Percentiles rank a stretch among this genome's conserved stretches.
Evolutionary conservation across 2,329 filamentous ascomycete species (phyloP).

Genomic region (Xylaria sp.): DNA sequence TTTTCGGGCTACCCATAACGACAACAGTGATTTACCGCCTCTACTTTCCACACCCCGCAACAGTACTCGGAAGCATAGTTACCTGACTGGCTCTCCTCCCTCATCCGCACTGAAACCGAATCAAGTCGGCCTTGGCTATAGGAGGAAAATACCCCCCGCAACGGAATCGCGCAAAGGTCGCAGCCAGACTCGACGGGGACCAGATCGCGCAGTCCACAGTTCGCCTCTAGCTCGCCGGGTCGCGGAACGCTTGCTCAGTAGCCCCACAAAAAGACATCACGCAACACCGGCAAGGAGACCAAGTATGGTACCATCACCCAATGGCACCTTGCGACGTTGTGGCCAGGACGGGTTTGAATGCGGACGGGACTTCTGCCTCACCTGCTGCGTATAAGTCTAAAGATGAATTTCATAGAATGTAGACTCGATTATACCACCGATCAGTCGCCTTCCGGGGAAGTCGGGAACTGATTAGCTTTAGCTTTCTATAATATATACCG

Average conservation of each 20-base stretch:
- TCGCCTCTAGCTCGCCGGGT: conserved; percentile 46
- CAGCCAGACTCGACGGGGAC: conserved; percentile 18
- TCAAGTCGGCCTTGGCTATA: conserved; percentile 10
- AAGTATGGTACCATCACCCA: conserved; percentile 26
- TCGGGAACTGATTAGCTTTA: background rate
- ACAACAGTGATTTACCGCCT: conserved; percentile 23
- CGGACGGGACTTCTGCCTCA: conserved; percentile 69
- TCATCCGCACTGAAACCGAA: conserved; percentile 18
- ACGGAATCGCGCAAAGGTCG: conserved; percentile 41
- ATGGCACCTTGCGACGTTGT: conserved; percentile 51
- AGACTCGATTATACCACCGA: background rate
- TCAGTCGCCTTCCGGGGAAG: background rate
- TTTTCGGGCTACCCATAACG: conserved; percentile 18
- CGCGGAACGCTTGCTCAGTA: conserved; percentile 37
- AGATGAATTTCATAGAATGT: background rate
- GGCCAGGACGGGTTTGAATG: conserved; percentile 67
- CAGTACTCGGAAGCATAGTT: conserved; percentile 25
- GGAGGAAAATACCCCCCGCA: conserved; percentile 31
- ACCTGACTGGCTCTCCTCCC: conserved; percentile 12
- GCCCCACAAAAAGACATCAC: conserved; percentile 42
- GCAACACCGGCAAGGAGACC: conserved; percentile 38
- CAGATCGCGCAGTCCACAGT: conserved; percentile 40
- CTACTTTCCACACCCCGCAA: conserved; percentile 36
- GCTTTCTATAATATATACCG: background rate
- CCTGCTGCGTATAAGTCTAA: conserved; percentile 56